A percentile compares a stretch with the other conserved stretches of the same genome.
Evolutionary conservation across 805 yeast species (phyloP).

Genomic region (Kazachstania kunashirensis): DNA sequence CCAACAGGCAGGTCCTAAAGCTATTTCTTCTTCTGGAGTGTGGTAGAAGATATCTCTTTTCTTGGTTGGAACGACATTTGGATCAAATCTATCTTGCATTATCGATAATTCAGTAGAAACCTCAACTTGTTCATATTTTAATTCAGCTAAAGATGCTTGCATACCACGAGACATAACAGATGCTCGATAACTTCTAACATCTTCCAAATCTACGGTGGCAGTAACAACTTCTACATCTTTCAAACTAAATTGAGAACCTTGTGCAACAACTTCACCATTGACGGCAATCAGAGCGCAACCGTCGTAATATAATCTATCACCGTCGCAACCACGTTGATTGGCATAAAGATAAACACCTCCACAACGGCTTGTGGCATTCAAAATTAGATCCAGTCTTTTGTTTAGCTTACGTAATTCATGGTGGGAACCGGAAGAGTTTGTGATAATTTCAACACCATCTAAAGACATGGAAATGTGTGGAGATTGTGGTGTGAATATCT

Average conservation of each 20-base stretch:
- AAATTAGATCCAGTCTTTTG: slow-evolving; percentile 72
- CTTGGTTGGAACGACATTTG: slow-evolving; percentile 48
- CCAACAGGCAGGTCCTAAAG: slow-evolving; percentile 99
- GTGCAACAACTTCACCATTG: slow-evolving; percentile 87
- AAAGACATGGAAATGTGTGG: slow-evolving; percentile 88
- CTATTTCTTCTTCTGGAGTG: slow-evolving; percentile 90
- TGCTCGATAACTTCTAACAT: slow-evolving; percentile 73
- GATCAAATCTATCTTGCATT: slow-evolving; percentile 47
- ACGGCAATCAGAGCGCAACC: slow-evolving; percentile 93
- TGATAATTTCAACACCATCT: slow-evolving; percentile 95
- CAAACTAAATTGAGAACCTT: slow-evolving; percentile 83
- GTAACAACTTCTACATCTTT: slow-evolving; percentile 88
- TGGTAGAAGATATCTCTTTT: slow-evolving; percentile 49
- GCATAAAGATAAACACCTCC: slow-evolving; percentile 93
- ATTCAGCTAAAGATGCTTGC: slow-evolving; percentile 42
- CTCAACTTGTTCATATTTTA: slow-evolving; percentile 41
- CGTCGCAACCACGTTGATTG: slow-evolving; percentile 97
- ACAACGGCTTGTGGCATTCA: slow-evolving; percentile 89
- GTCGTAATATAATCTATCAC: slow-evolving; percentile 92
- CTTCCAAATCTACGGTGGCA: slow-evolving; percentile 92
- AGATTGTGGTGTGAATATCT: slow-evolving; percentile 88
- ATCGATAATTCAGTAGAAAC: slow-evolving; percentile 63
- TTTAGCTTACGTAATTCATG: slow-evolving; percentile 88
- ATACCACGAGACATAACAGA: slow-evolving; percentile 62
- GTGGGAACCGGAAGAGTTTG: slow-evolving; percentile 96